Base-by-base conservation (phyloP, 2,329 filamentous ascomycete genomes). In the Aspergillus bombycis region DNA sequence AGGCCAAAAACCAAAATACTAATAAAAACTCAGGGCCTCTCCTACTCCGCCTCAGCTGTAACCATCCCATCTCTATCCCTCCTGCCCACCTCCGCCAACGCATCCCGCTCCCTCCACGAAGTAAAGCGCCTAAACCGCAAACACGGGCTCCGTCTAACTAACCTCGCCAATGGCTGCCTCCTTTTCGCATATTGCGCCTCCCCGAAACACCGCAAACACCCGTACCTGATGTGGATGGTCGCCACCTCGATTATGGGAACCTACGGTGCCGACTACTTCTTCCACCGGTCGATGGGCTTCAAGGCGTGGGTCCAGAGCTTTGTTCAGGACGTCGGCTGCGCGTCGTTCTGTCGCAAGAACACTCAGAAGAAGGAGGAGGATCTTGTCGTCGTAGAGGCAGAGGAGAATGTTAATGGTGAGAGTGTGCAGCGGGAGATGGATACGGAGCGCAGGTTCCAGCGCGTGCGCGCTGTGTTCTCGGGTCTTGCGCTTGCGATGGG, bases 201-300 rank as follows among this genome's bases (percentile, higher is more conserved):
- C 2, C 91, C 93, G 0, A 85, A 87, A 30, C 86, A 88, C 61
- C 85, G 87, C 70, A 89, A 91, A 75, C 94, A 98, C 76, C 94
- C 94, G 0, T 98, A 97, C 76, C 88, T 97, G 30, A 79, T 97
- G 63, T 97, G 95, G 88, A 93, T 92, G 16, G 88, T 89, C 3
- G 79, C 93, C 30, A 85, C 93, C 62, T 75, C 81, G 1, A 79
- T 82, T 16, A 65, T 80, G 32, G 74, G 78, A 71, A 67, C 78
- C 43, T 76, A 77, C 64, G 83, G 83, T 65, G 86, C 91, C 82
- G 90, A 93, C 76, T 85, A 87, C 53, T 91, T 87, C 82, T 92
- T 91, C 78, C 89, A 92, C 78, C 86, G 91, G 11, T 80, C 91
- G 28, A 83, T 85, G 50, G 83, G 88, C 32, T 77, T 81, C 56